Evolutionary conservation across 1,284 basidiomycete genomes (phyloP), one percentile per base, ranked within the genome.

Genomic region (Sphagnurus paluster): DNA sequence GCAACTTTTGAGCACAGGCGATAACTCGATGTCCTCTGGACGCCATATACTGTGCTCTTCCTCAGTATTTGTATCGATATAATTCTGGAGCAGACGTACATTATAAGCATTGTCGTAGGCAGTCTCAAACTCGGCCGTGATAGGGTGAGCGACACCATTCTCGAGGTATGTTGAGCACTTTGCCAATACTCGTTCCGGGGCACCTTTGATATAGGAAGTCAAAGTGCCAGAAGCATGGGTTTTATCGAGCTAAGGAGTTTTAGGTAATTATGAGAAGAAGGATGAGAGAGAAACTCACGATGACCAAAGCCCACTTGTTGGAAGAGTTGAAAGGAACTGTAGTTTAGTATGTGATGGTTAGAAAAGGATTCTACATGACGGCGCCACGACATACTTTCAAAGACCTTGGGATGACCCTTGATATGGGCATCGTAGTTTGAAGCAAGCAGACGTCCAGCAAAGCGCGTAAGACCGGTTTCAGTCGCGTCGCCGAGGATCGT

Each of bases 291-390:
- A 21, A 21, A 68, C 79, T 60, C 46, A 84, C 82, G 28, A 84
- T 81, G 30, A 81, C 80, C 46, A 85, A 59, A 9, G 82, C 82
- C 82, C 82, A 85, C 65, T 86, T 86, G 58, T 84, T 84, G 9
- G 76, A 78, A 11, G 82, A 82, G 58, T 86, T 86, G 68, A 86
- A 86, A 21, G 83, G 83, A 10, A 86, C 72, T 71, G 47, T 34
- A 50, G 40, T 38, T 33, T n/a, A 7, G 10, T 14, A 13, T n/a
- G 17, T 23, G 6, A 1, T 16, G 11, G 28, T 19, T 10, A 25
- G 5, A n/a, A n/a, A 9, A 17, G 11, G 21, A 30, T 28, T 48
- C 55, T n/a, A n/a, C n/a, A n/a, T n/a, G n/a, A n/a, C n/a, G n/a
- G n/a, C n/a, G n/a, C n/a, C n/a, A n/a, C n/a, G n/a, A n/a, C n/a